phyloP scores from a whole-genome alignment of 1,284 basidiomycete species.

The Cutaneotrichosporon sp. region DNA sequence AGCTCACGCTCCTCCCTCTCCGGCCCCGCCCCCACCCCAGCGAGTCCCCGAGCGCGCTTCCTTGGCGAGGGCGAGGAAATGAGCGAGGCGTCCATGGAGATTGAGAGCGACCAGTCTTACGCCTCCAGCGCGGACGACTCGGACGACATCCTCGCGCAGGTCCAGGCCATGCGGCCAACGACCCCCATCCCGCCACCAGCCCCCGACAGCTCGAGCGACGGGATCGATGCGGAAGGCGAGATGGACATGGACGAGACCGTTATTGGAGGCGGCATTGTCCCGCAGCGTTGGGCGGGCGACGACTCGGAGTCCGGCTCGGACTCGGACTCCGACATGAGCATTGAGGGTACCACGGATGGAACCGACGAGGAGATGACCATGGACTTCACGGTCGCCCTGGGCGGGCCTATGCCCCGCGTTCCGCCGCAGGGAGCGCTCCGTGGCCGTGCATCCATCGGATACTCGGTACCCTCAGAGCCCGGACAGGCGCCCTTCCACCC shows the following conservation, averaged over 20 bases:
- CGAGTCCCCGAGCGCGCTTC: conserved; percentile 24
- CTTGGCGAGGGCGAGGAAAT: conserved; percentile 53
- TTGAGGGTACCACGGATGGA: conserved; percentile 29
- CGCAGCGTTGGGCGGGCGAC: conserved; percentile 16
- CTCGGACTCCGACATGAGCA: conserved; percentile 17
- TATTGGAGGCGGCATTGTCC: conserved; percentile 41
- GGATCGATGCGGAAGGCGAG: conserved; percentile 34
- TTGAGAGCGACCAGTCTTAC: conserved; percentile 40
- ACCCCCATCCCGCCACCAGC: not conserved
- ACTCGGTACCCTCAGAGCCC: conserved; percentile 36
- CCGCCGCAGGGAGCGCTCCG: conserved; percentile 44
- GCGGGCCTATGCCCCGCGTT: conserved; percentile 46
- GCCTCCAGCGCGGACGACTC: conserved; percentile 21
- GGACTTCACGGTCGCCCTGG: conserved; percentile 55
- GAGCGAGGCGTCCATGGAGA: conserved; percentile 64
- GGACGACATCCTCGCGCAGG: conserved; percentile 18
- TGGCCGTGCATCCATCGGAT: conserved; percentile 47
- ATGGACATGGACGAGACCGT: conserved; percentile 53
- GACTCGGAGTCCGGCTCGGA: conserved; percentile 24
- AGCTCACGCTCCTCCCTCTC: conserved; percentile 55
- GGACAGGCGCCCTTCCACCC: conserved; percentile 26
- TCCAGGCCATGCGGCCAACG: conserved; percentile 8
- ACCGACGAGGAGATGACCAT: conserved; percentile 53
- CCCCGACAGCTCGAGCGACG: conserved; percentile 27
- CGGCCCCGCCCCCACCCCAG: conserved; percentile 3